Base-by-base conservation (phyloP, 2,329 filamentous ascomycete genomes). In the Trichoderma semiorbis region DNA sequence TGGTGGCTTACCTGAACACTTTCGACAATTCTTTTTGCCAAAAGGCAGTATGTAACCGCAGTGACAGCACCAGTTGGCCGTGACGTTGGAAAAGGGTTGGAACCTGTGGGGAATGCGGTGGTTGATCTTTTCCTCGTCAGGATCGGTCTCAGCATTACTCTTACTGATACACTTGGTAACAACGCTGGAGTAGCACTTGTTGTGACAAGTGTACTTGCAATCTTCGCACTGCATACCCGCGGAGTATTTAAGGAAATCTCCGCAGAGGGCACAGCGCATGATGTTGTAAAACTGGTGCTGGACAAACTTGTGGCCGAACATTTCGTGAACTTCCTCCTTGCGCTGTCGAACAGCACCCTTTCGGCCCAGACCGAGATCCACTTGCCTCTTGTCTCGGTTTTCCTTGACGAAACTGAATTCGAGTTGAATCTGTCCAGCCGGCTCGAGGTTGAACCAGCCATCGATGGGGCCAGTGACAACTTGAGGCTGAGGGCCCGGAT, bases 101-200 rank as follows among this genome's bases (percentile, higher is more conserved):
- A 98, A 99, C 69, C 96, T 92, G 88, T 99, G 96, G 10, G 96
- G 96, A 79, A 99, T 99, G 75, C 96, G 93, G 81, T 99, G 96
- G 81, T 99, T 99, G 89, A 99, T 97, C 86, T 98, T 99, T 83
- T 98, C 96, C 83, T 99, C 96, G 82, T 99, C 96, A 26, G 96
- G 95, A 81, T 99, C 96, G 7, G 94, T 97, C 82, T 99, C 96
- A 74, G 96, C 95, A 80, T 99, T 99, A 74, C 95, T 98, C 82
- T 99, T 98, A 84, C 95, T 98, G 82, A 99, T 99, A 84, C 96
- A 99, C 83, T 99, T 99, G 74, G 96, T 99, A 77, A 99, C 96
- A 61, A 99, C 96, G 81, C 95, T 97, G 18, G 90, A 85, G 82
- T 98, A 99, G 81, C 96, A 99, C 83, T 98, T 98, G 78, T 94